Evolutionary conservation across 2,329 filamentous ascomycete species (phyloP), one percentile per base, ranked within the genome.

Genomic region (Teratosphaeria viscida): DNA sequence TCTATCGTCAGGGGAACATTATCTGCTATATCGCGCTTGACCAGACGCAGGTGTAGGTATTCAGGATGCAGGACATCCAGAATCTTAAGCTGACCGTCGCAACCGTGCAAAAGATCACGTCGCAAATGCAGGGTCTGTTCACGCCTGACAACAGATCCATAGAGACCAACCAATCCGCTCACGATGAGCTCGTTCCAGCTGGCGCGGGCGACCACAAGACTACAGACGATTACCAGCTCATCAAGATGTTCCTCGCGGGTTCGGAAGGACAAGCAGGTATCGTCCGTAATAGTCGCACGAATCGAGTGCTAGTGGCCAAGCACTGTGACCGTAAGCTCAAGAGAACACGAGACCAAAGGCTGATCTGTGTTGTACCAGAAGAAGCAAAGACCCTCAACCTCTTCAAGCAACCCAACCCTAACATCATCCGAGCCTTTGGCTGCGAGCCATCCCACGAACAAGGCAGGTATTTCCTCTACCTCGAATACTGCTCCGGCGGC

Each of bases 401-500:
- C 43, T 11, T 39, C 12, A 16, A 43, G 4, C 56, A 34, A 12
- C 27, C 5, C n/a, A 32, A 58, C 29, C 34, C 52, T 16, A 39
- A 53, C 27, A 39, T 27, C 12, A 29, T 53, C 5, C 47, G 35
- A 10, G 39, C 26, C n/a, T 58, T 32, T 23, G 29, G n/a, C 12
- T 12, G n/a, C 49, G 27, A 23, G 5, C 12, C 11, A 7, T 27
- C 43, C 16, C 11, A 54, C 23, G n/a, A 23, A 12, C 39, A 14
- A 14, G 23, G 16, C 14, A 37, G 34, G 32, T 53, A 49, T 29
- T 37, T 35, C 19, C 39, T 59, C 2, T 35, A 23, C 10, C 39
- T 59, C 12, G 39, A 56, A 19, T 54, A 52, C 58, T 56, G 58
- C 43, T 39, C 32, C 19, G 58, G 58, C 37, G 58, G 54, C 7